Base-by-base conservation (phyloP, 139 green algal genomes). In the Helicosporidium sp. region DNA sequence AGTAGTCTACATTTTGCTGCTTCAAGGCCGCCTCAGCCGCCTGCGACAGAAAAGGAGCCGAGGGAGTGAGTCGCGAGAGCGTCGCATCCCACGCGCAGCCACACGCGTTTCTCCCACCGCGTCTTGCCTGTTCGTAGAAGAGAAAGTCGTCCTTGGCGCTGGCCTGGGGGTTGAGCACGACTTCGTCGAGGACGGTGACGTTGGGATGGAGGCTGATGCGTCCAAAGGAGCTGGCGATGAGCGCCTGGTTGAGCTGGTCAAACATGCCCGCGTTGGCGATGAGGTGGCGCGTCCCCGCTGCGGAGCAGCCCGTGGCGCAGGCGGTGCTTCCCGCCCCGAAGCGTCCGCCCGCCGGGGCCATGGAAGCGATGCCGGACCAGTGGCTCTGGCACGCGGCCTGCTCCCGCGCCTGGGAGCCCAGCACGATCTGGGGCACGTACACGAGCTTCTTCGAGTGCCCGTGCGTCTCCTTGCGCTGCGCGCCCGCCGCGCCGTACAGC, bases 231-330 rank as follows among this genome's bases (percentile, higher is more conserved):
- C 50, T 47, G 7, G 64, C 59, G 23, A 69, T 62, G 4, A 81
- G 26, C 6, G 58, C 69, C 36, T 77, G 43, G 25, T 42, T 51
- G 41, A 70, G 44, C 20, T 61, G 57, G 33, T 67, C 57, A 20
- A 64, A 49, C 41, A 62, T 40, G 22, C 56, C 67, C 23, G 65
- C 5, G 16, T 13, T 2, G 25, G 35, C 2, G 16, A 61, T 52
- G 35, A 78, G 47, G 26, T 41, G 22, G 19, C 43, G 29, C 0
- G 59, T 63, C 4, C 54, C 66, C 18, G 49, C 48, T 7, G 33
- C 24, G 2, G 68, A 79, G 62, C 72, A 82, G 13, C 49, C 55
- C 22, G 49, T 60, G 26, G 66, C 72, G 54, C 67, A 78, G 20
- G 19, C 4, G 24, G 19, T 27, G 23, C 43, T 35, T 7, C 33